Evolutionary conservation across 495 filamentous ascomycete species (phyloP).

Genomic region (Trichoderma reesei): DNA sequence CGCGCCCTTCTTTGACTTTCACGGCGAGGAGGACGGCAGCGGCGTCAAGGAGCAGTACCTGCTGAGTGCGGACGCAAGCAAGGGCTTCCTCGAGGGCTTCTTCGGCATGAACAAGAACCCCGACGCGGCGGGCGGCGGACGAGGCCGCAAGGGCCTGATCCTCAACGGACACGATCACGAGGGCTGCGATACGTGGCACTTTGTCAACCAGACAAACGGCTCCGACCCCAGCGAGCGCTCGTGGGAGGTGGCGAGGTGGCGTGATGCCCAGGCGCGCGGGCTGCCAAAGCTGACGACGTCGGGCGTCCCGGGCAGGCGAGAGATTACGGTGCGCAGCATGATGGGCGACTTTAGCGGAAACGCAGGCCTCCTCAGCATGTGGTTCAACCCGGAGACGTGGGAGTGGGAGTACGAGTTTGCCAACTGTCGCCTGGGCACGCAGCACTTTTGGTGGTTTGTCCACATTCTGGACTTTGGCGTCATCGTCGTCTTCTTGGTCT

Average conservation of each 20-base stretch:
- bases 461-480: slow-evolving; percentile 62
- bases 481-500: slow-evolving; percentile 25
- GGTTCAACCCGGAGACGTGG: slow-evolving; percentile 64
- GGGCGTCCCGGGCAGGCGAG: slow-evolving; percentile 52
- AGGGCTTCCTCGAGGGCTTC: slow-evolving; percentile 63
- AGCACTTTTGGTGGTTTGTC: slow-evolving; percentile 91
- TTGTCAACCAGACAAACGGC: slow-evolving; percentile 43
- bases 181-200: slow-evolving; percentile 84
- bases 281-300: background rate
- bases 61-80: slow-evolving; percentile 56
- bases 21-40: slow-evolving; percentile 48
- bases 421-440: slow-evolving; percentile 67
- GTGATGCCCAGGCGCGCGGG: slow-evolving; percentile 21
- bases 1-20: slow-evolving; percentile 67
- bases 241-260: slow-evolving; percentile 40
- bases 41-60: slow-evolving; percentile 89
- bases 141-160: slow-evolving; percentile 56
- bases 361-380: slow-evolving; percentile 74
- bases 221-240: slow-evolving; percentile 19
- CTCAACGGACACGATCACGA: slow-evolving; percentile 92
- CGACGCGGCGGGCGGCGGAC: slow-evolving; percentile 42
- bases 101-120: slow-evolving; percentile 61
- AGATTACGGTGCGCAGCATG: slow-evolving; percentile 95
- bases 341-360: slow-evolving; percentile 92
- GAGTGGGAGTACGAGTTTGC: slow-evolving; percentile 76